A percentile compares a stretch with the other conserved stretches of the same genome.
These are phyloP conservation scores for Phalaenopsis aphrodite DNA, from an alignment of 106 monocot species.

Conservation along the genomic window DNA sequence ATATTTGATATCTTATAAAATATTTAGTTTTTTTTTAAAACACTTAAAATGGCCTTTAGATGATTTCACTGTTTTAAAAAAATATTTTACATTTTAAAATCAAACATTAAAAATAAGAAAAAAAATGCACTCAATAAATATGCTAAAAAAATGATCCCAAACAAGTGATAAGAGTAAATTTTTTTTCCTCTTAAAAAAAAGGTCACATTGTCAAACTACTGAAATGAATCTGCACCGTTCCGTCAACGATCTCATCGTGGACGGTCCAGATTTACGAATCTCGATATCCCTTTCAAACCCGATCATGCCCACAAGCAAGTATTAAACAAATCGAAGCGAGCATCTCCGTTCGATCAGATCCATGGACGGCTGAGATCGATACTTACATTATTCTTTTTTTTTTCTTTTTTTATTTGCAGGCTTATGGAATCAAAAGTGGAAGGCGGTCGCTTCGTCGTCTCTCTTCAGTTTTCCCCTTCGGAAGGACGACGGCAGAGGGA, in stretches of 20 bases:
- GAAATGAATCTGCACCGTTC: too few species aligned
- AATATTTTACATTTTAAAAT: too few species aligned
- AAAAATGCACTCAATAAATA: too few species aligned
- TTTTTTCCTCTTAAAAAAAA: too few species aligned
- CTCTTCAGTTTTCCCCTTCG: not conserved
- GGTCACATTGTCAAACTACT: too few species aligned
- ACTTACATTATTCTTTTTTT: not conserved
- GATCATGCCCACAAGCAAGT: not conserved
- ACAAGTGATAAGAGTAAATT: too few species aligned
- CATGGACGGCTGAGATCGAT: slow-evolving; percentile 3
- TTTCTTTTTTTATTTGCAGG: not conserved
- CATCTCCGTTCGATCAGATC: not conserved
- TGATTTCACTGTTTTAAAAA: too few species aligned
- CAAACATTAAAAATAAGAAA: too few species aligned
- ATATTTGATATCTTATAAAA: too few species aligned
- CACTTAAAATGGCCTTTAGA: too few species aligned
- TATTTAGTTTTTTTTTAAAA: too few species aligned
- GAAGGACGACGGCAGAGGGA: not conserved
- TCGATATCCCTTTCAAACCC: not conserved
- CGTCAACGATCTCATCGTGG: not conserved
- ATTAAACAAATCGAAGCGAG: not conserved
- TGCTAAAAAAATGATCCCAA: too few species aligned
- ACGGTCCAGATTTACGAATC: not conserved
- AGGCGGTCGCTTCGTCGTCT: not conserved
- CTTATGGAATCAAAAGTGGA: not conserved